phyloP scores from a whole-genome alignment of 2,329 filamentous ascomycete genomes.

The Leptographium wingfieldii region DNA sequence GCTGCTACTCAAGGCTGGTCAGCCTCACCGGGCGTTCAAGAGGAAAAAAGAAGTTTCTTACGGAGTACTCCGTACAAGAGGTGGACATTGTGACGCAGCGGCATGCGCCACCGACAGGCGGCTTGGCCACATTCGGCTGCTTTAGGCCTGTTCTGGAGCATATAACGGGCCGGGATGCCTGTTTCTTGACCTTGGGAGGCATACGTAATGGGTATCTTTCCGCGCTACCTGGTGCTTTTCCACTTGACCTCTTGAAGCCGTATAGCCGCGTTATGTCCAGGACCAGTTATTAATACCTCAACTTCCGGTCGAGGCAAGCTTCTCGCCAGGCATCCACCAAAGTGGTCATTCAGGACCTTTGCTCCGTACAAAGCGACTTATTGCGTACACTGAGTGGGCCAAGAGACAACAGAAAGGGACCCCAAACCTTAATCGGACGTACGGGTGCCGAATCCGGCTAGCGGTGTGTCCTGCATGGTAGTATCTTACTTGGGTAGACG shows the following conservation, averaged over 20 bases:
- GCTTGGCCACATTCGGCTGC: background rate
- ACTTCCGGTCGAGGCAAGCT: no score
- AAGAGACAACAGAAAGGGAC: background rate
- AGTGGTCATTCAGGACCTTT: background rate
- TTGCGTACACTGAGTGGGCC: background rate
- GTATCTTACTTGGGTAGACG: background rate
- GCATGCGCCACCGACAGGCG: background rate
- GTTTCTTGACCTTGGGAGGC: background rate
- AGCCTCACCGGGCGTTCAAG: slow-evolving; percentile 1
- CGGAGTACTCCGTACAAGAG: background rate
- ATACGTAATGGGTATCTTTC: background rate
- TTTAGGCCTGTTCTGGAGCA: background rate
- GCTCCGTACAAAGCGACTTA: background rate
- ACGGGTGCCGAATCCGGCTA: background rate
- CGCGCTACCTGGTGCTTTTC: background rate
- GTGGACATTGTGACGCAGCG: background rate
- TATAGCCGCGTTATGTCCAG: no score
- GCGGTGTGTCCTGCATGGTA: background rate
- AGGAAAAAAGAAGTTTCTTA: background rate
- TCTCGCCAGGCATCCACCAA: background rate
- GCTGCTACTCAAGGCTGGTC: background rate
- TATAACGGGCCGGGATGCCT: background rate
- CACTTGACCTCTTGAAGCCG: no score
- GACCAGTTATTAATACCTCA: no score
- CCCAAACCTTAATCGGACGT: slow-evolving; percentile 4